A percentile compares a stretch with the other conserved stretches of the same genome.
phyloP scores from a whole-genome alignment of 2,329 filamentous ascomycete species.

The Zymoseptoria passerinii region DNA sequence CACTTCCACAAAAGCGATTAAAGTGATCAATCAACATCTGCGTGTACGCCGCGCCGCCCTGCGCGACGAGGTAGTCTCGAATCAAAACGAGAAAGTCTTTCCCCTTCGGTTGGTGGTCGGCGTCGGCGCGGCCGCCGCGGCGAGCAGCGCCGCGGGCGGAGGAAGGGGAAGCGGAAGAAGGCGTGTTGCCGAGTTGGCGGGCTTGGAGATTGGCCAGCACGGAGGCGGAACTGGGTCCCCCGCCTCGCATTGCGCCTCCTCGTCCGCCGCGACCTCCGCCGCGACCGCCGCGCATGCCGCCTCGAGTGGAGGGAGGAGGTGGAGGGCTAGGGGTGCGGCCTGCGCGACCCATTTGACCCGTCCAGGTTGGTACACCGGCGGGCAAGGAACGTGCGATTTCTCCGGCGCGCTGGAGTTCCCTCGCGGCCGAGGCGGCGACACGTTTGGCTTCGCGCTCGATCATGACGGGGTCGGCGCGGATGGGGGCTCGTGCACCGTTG shows the following conservation, averaged over 20 bases:
- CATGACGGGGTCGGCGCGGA: slow-evolving; percentile 67
- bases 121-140: slow-evolving; percentile 3
- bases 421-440: slow-evolving; percentile 69
- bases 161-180: slow-evolving; percentile 23
- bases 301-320: slow-evolving; percentile 40
- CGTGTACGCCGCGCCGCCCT: slow-evolving; percentile 70
- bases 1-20: slow-evolving; percentile 65
- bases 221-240: slow-evolving; percentile 33
- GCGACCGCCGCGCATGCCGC: slow-evolving; percentile 34
- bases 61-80: slow-evolving; percentile 65
- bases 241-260: slow-evolving; percentile 26
- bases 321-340: slow-evolving; percentile 57
- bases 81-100: slow-evolving; percentile 49
- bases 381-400: slow-evolving; percentile 65
- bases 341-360: slow-evolving; percentile 69
- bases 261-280: slow-evolving; percentile 14
- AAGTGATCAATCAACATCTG: slow-evolving; percentile 89
- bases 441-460: slow-evolving; percentile 74
- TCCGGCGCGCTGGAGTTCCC: slow-evolving; percentile 63
- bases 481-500: slow-evolving; percentile 57
- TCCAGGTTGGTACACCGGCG: slow-evolving; percentile 88
- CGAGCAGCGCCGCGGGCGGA: slow-evolving; percentile 20
- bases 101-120: slow-evolving; percentile 28
- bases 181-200: slow-evolving; percentile 29
- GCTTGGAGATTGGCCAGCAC: slow-evolving; percentile 38